Conservation (phyloP, 257 asterid species). For the Penstemon eatonii region DNA sequence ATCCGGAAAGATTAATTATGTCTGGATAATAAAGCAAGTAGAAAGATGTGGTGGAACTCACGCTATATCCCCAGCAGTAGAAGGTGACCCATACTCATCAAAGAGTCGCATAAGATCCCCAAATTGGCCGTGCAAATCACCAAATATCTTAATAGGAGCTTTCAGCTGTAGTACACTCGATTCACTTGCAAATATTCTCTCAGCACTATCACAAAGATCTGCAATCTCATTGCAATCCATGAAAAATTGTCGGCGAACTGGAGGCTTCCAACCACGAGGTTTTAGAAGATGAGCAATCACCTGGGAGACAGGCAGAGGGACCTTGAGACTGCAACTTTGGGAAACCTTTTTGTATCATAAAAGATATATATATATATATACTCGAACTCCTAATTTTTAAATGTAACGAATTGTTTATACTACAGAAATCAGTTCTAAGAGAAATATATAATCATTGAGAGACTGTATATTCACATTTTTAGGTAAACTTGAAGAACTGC, state of each 20-base stretch:
- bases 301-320: constrained; percentile 39
- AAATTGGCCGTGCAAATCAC: constrained; percentile 98
- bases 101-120: constrained; percentile 99
- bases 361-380: background rate
- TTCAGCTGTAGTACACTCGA: constrained; percentile 89
- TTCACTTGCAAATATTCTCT: constrained; percentile 87
- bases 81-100: constrained; percentile 98
- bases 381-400: too few species aligned
- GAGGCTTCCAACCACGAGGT: constrained; percentile 99
- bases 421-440: constrained; percentile 13
- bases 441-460: background rate
- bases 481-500: constrained; percentile 20
- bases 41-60: constrained; percentile 40
- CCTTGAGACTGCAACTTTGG: constrained; percentile 21
- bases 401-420: too few species aligned
- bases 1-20: constrained; percentile 7
- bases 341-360: constrained; percentile 16
- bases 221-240: constrained; percentile 97
- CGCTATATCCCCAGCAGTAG: constrained; percentile 99
- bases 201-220: constrained; percentile 98
- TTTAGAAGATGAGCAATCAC: constrained; percentile 89
- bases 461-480: constrained; percentile 9
- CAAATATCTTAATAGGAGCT: constrained; percentile 97
- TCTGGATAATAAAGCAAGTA: constrained; percentile 8
- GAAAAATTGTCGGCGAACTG: constrained; percentile 94